Percentiles rank a stretch among this genome's conserved stretches.
These are phyloP conservation scores for Naganishia liquefaciens DNA, from an alignment of 1,284 basidiomycete species.

Conservation along the genomic window DNA sequence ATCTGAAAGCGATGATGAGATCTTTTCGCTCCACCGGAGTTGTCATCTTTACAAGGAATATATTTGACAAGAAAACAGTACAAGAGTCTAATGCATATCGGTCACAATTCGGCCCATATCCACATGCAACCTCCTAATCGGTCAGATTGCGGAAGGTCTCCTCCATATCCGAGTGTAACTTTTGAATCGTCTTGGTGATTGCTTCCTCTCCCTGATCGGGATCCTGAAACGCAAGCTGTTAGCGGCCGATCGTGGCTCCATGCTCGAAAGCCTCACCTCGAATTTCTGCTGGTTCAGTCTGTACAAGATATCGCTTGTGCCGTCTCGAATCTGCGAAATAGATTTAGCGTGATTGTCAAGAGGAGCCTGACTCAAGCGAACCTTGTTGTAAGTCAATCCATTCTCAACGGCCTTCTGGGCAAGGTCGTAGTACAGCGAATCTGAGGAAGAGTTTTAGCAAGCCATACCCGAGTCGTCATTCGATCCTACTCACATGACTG, in stretches of 20 bases:
- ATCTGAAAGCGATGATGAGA: too few relatives aligned
- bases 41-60: slow-evolving; percentile 14
- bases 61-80: slow-evolving; percentile 12
- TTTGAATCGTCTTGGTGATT: slow-evolving; percentile 77
- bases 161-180: slow-evolving; percentile 76
- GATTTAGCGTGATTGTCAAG: background rate
- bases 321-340: slow-evolving; percentile 69
- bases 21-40: background rate
- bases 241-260: background rate
- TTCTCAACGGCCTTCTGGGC: slow-evolving; percentile 82
- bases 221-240: slow-evolving; percentile 62
- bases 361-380: slow-evolving; percentile 32
- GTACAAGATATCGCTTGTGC: slow-evolving; percentile 84
- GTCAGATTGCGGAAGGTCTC: slow-evolving; percentile 65
- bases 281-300: slow-evolving; percentile 99
- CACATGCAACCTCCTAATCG: background rate
- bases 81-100: slow-evolving; percentile 24
- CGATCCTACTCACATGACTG: slow-evolving; percentile 47
- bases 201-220: slow-evolving; percentile 69
- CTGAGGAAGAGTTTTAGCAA: slow-evolving; percentile 81
- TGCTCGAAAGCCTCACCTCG: slow-evolving; percentile 60
- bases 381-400: slow-evolving; percentile 84
- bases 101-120: background rate
- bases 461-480: background rate
- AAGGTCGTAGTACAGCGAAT: slow-evolving; percentile 57